Percentiles rank a stretch among this genome's conserved stretches.
phyloP scores from a whole-genome alignment of 1,284 basidiomycete genomes.

The Laetiporus sulphureus region DNA sequence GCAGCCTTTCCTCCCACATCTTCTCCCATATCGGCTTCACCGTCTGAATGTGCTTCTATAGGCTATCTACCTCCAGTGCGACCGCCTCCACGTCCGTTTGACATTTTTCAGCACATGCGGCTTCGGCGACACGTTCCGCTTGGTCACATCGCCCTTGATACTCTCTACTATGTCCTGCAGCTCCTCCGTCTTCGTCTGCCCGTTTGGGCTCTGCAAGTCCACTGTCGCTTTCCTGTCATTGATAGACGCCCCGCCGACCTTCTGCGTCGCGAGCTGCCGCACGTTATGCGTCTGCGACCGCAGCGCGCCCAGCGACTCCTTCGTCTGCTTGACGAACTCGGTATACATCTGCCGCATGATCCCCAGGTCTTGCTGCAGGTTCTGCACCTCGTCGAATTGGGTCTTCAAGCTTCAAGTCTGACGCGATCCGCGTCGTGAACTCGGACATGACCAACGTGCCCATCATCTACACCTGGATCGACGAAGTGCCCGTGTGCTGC shows the following conservation, averaged over 20 bases:
- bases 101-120: constrained; percentile 68
- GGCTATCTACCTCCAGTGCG: constrained; percentile 64
- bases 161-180: constrained; percentile 89
- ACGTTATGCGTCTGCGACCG: constrained; percentile 83
- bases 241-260: constrained; percentile 86
- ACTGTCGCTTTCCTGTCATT: constrained; percentile 89
- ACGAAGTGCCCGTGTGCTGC: constrained; percentile 62
- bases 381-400: constrained; percentile 93
- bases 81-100: constrained; percentile 74
- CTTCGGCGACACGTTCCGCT: constrained; percentile 84
- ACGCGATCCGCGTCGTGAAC: constrained; percentile 64
- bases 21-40: constrained; percentile 98
- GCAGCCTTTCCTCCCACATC: constrained; percentile 95
- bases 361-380: constrained; percentile 87
- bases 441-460: constrained; percentile 70
- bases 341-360: constrained; percentile 92
- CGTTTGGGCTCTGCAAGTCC: constrained; percentile 83
- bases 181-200: constrained; percentile 90
- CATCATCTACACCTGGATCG: constrained; percentile 68
- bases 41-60: constrained; percentile 82
- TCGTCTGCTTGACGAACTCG: constrained; percentile 89
- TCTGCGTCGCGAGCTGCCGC: constrained; percentile 76
- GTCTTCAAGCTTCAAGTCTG: constrained; percentile 82
- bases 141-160: constrained; percentile 88
- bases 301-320: constrained; percentile 72